Base-by-base conservation (phyloP, 2,329 filamentous ascomycete genomes). In the Diaporthe sp. region DNA sequence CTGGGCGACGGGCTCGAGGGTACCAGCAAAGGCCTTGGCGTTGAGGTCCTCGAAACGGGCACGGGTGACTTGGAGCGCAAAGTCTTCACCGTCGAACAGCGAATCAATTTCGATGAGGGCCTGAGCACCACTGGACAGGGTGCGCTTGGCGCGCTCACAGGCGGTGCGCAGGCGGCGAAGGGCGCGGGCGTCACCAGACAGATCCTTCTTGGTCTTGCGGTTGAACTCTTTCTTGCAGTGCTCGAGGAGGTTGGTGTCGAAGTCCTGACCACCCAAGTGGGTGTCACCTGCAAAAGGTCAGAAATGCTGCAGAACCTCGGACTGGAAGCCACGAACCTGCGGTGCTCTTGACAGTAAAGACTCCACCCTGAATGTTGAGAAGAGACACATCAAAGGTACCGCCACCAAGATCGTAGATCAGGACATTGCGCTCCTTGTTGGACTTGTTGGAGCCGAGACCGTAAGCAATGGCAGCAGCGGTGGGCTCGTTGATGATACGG, bases 321-420 rank as follows among this genome's bases (percentile, higher is more conserved):
- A n/a, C n/a, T n/a, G n/a, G n/a, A n/a, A n/a, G n/a, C n/a, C n/a
- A n/a, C n/a, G n/a, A n/a, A 92, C 97, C 97, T 83, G 96, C 96
- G 76, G 97, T 98, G 78, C 96, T 96, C 92, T 97, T 98, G 86
- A 98, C 97, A 79, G 96, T 98, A 92, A 99, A 99, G 83, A 99
- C 97, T 91, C 97, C 97, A 85, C 96, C 96, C 89, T 98, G 95
- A 86, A 99, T 98, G 91, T 98, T 96, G 61, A 99, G 92, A 81
- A 98, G 95, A 79, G 97, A 98, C 39, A 99, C 97, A 98, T 99
- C 97, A 89, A 99, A 99, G 86, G 97, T 99, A 92, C 97, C 97
- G 92, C 97, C 97, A 92, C 97, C 97, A 79, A 99, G 93, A 93
- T 99, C 97, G 91, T 98, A 99, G 90, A 99, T 98, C 81, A 99